Percentiles rank a stretch among this genome's conserved stretches.
phyloP scores from a whole-genome alignment of 2,329 filamentous ascomycete genomes.

The Clarireedia monteithiana region DNA sequence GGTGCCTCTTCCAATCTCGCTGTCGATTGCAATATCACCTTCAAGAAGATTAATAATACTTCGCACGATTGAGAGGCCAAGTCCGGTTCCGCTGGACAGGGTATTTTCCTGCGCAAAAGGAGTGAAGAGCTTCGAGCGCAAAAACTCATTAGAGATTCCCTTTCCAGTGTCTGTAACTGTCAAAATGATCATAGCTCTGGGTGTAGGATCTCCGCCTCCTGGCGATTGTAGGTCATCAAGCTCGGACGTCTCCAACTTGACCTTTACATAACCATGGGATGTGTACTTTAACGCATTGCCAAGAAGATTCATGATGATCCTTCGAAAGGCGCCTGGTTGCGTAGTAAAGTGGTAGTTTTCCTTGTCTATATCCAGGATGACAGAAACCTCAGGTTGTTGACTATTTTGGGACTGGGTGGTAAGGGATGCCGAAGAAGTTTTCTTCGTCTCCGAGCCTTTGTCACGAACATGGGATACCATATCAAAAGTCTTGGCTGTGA shows the following conservation, averaged over 20 bases:
- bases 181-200: conserved; percentile 41
- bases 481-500: conserved; percentile 26
- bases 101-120: conserved; percentile 58
- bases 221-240: conserved; percentile 22
- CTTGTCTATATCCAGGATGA: conserved; percentile 25
- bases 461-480: conserved; percentile 22
- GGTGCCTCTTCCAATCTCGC: conserved; percentile 46
- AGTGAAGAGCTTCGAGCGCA: conserved; percentile 51
- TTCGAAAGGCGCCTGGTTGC: conserved; percentile 45
- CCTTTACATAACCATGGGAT: conserved; percentile 41
- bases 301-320: conserved; percentile 54
- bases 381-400: conserved; percentile 20
- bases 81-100: conserved; percentile 52
- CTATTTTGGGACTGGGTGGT: conserved; percentile 1
- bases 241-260: conserved; percentile 26
- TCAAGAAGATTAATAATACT: conserved; percentile 52
- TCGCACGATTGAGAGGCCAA: conserved; percentile 59
- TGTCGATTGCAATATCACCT: conserved; percentile 52
- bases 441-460: conserved; percentile 6
- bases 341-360: conserved; percentile 35
- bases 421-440: neutral
- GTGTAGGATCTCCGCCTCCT: conserved; percentile 14
- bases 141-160: conserved; percentile 58
- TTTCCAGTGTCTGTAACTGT: conserved; percentile 68
- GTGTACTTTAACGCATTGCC: conserved; percentile 59